A percentile compares a stretch with the other conserved stretches of the same genome.
phyloP scores from a whole-genome alignment of 805 yeast species.

The Candida incommunis region DNA sequence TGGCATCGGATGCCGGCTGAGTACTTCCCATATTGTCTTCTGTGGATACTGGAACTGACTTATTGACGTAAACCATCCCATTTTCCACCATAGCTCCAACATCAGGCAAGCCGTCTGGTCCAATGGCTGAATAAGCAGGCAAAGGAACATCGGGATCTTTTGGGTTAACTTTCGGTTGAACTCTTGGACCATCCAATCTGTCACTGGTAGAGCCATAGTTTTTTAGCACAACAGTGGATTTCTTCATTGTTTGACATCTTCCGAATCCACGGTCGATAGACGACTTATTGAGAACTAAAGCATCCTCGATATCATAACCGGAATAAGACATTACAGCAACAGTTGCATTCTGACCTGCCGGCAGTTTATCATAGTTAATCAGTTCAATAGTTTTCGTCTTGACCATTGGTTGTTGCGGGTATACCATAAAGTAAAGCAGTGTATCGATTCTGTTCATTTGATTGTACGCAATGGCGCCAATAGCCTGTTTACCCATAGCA shows the following conservation, averaged over 20 bases:
- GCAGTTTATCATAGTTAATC: constrained; percentile 88
- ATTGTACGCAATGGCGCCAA: constrained; percentile 96
- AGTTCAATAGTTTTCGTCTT: constrained; percentile 93
- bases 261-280: constrained; percentile 96
- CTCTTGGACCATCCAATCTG: constrained; percentile 66
- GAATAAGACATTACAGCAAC: constrained; percentile 99
- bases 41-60: constrained; percentile 70
- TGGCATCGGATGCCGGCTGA: not conserved
- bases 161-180: constrained; percentile 2
- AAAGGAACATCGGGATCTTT: constrained; percentile 54
- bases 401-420: constrained; percentile 99
- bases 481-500: constrained; percentile 99
- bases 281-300: constrained; percentile 83
- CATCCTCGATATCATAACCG: constrained; percentile 99
- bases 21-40: constrained; percentile 47
- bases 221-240: constrained; percentile 79
- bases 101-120: constrained; percentile 93
- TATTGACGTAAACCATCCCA: constrained; percentile 90
- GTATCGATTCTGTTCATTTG: constrained; percentile 95
- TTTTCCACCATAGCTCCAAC: constrained; percentile 83
- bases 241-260: constrained; percentile 88
- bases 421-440: constrained; percentile 85
- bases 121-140: constrained; percentile 65
- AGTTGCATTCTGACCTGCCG: constrained; percentile 98
- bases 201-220: constrained; percentile 90